Evolutionary conservation across 768 basidiomycete genomes (phyloP).

Genomic region (Rubroboletus satanas): DNA sequence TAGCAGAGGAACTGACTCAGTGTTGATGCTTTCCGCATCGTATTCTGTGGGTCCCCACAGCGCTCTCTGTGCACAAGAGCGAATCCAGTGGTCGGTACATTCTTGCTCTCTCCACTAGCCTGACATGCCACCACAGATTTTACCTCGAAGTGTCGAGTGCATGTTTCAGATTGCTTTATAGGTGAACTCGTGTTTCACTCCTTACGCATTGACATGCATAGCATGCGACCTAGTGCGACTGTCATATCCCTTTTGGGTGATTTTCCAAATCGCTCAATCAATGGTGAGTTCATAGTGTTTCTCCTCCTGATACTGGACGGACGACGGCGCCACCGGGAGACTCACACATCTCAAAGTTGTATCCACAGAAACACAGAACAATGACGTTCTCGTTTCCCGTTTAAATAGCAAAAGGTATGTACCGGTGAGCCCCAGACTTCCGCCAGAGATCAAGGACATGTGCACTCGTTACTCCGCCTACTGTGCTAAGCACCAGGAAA

Average conservation of each 20-base stretch:
- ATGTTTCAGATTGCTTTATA: background rate
- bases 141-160: conserved; percentile 5
- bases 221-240: background rate
- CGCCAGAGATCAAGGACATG: conserved; percentile 13
- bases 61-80: background rate
- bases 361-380: conserved; percentile 2
- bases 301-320: conserved; percentile 2
- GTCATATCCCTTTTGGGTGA: background rate
- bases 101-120: background rate
- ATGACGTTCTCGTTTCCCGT: background rate
- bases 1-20: background rate
- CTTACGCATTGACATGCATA: background rate
- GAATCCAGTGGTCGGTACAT: conserved; percentile 11
- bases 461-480: conserved; percentile 6
- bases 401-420: conserved; percentile 22
- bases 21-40: background rate
- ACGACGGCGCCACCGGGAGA: conserved; percentile 8
- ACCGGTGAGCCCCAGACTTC: conserved; percentile 4
- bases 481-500: background rate
- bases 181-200: conserved; percentile 7
- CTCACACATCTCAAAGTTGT: background rate
- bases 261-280: background rate
- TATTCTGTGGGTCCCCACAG: conserved; percentile 5
- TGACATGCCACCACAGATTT: conserved; percentile 23
- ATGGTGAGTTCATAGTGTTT: conserved; percentile 4